Evolutionary conservation across 2,329 filamentous ascomycete genomes (phyloP).

Genomic region (Nothophoma quercina): DNA sequence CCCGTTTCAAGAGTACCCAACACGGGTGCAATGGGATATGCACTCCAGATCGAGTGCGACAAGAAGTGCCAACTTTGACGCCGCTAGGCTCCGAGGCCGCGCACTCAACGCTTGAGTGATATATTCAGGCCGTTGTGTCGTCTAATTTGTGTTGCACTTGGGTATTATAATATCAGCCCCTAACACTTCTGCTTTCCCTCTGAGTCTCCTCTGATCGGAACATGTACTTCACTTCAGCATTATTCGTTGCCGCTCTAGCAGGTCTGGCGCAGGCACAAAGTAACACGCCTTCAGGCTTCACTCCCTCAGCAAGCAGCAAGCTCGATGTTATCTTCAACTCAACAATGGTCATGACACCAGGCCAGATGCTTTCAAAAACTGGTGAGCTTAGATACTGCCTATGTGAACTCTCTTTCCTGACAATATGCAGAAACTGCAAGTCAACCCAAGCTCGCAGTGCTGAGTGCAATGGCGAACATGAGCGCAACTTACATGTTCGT

Average conservation of each 20-base stretch:
- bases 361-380: slow-evolving; percentile 39
- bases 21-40: slow-evolving; percentile 12
- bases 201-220: no score
- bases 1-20: slow-evolving; percentile 40
- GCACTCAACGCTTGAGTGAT: slow-evolving; percentile 25
- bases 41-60: slow-evolving; percentile 30
- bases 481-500: slow-evolving; percentile 44
- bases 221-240: slow-evolving; percentile 37
- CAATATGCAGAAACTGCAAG: slow-evolving; percentile 29
- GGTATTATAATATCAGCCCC: background rate
- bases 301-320: slow-evolving; percentile 35
- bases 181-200: no score
- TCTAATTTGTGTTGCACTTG: background rate
- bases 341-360: slow-evolving; percentile 38
- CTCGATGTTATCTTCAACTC: slow-evolving; percentile 45
- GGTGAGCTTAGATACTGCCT: no score
- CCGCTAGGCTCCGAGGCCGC: slow-evolving; percentile 30
- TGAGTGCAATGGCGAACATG: slow-evolving; percentile 21
- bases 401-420: no score
- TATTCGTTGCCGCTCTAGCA: slow-evolving; percentile 33
- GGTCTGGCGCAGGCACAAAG: slow-evolving; percentile 41
- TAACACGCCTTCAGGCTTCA: slow-evolving; percentile 39
- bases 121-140: slow-evolving; percentile 23
- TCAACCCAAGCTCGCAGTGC: slow-evolving; percentile 40
- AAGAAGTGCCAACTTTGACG: slow-evolving; percentile 25